Evolutionary conservation across 208 protist genomes (phyloP).

Genomic region (Trypanosoma cruzi): DNA sequence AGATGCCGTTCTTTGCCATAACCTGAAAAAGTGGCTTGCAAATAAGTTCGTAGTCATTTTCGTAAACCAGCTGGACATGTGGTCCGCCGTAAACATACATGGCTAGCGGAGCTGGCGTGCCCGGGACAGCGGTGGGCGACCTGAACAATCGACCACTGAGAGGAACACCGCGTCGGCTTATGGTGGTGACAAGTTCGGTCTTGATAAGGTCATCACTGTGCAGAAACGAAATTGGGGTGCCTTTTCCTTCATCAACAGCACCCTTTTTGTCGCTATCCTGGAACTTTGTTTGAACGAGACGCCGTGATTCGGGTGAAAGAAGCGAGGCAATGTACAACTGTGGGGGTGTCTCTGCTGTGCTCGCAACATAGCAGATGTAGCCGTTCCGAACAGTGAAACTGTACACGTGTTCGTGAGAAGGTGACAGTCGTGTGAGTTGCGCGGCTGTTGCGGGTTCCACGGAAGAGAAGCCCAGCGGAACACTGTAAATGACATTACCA

Average conservation of each 20-base stretch:
- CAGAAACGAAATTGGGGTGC: neutral
- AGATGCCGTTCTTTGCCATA: conserved; percentile 70
- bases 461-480: conserved; percentile 33
- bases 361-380: conserved; percentile 57
- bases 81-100: conserved; percentile 89
- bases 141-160: conserved; percentile 74
- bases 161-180: conserved; percentile 66
- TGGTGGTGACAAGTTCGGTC: conserved; percentile 54
- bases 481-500: conserved; percentile 50
- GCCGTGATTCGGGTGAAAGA: conserved; percentile 3
- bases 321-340: conserved; percentile 43
- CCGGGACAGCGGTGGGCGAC: conserved; percentile 29
- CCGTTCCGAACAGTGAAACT: conserved; percentile 38
- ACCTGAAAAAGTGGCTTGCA: conserved; percentile 61
- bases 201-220: conserved; percentile 32
- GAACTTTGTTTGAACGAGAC: neutral
- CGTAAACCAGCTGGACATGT: conserved; percentile 84
- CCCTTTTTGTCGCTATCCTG: conserved; percentile 2
- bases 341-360: conserved; percentile 40
- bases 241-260: neutral
- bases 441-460: conserved; percentile 5
- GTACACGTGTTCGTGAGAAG: conserved; percentile 57
- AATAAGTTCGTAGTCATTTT: conserved; percentile 53
- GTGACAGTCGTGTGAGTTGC: conserved; percentile 44
- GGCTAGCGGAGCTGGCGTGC: conserved; percentile 47